Evolutionary conservation across 805 yeast genomes (phyloP), one percentile per base, ranked within the genome.

Genomic region (Scheffersomyces spartinae): DNA sequence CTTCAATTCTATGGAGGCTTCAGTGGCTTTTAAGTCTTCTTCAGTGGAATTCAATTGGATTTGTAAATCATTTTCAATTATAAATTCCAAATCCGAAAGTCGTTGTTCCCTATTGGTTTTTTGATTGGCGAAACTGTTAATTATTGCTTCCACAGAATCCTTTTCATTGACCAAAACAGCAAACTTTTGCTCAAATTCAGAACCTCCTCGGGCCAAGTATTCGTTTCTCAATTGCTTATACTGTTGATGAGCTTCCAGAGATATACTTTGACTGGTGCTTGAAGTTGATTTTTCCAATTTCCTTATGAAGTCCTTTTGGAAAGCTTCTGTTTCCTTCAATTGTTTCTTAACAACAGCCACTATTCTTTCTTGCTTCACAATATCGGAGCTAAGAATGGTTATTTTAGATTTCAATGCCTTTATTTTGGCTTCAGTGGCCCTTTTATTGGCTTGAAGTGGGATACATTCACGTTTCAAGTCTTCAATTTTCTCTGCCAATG

Each of bases 381-480:
- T 47, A 39, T 83, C 94, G 3, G 42, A 43, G 3, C 49, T 32
- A 12, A 82, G 45, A 22, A 71, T 71, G 15, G 49, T 55, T 4
- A 70, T 52, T 42, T 74, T 69, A 18, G 54, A 55, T 25, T 61
- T 61, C 23, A 62, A 55, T 18, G 62, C 62, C 5, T 42, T 39
- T 2, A 73, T 51, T 33, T 73, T 75, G 25, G 60, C 60, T 7
- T 43, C 36, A 1, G 68, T 38, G 7, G 76, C 58, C 7, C 57
- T 56, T 28, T 65, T 64, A 32, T 71, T 73, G 6, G 83, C 68
- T 17, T 62, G 64, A 4, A 77, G 43, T 1, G 94, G 93, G 15
- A 79, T 61, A 26, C 80, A 38, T 5, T 64, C 63, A 15, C 69
- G 46, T 26, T 63, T 63, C 15, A 56, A 50, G 5, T 49, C 45